A percentile compares a stretch with the other conserved stretches of the same genome.
Conservation (phyloP, 768 basidiomycete genomes). For the Mycena galericulata region DNA sequence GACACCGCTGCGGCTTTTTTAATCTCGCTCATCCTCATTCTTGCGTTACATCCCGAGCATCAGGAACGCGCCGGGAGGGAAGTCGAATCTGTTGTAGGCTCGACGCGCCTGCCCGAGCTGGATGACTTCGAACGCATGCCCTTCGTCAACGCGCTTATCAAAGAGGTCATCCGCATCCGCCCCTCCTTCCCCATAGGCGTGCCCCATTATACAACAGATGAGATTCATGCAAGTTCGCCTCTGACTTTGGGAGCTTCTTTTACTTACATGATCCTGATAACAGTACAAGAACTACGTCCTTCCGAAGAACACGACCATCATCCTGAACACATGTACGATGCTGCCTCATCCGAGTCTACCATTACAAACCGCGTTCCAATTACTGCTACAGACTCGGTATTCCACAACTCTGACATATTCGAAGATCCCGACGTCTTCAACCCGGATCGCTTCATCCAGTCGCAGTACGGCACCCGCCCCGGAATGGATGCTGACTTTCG, state of each 20-base stretch:
- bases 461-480: conserved; percentile 7
- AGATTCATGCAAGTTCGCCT: too few relatives aligned
- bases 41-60: not conserved
- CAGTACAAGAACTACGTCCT: conserved; percentile 7
- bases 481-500: conserved; percentile 16
- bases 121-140: not conserved
- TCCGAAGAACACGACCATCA: not conserved
- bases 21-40: not conserved
- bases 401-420: conserved; percentile 17
- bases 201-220: not conserved
- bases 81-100: not conserved
- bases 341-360: too few relatives aligned
- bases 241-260: too few relatives aligned
- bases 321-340: conserved; percentile 14
- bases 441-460: conserved; percentile 7
- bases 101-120: not conserved
- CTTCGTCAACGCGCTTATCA: not conserved
- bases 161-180: not conserved
- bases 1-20: conserved; percentile 10
- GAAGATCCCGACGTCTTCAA: conserved; percentile 13
- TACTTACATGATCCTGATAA: not conserved
- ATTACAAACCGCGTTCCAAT: not conserved
- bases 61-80: conserved; percentile 8
- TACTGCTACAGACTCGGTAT: not conserved
- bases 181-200: conserved; percentile 6